Evolutionary conservation across 106 monocot species (phyloP).

Genomic region (Triglochin maritima): DNA sequence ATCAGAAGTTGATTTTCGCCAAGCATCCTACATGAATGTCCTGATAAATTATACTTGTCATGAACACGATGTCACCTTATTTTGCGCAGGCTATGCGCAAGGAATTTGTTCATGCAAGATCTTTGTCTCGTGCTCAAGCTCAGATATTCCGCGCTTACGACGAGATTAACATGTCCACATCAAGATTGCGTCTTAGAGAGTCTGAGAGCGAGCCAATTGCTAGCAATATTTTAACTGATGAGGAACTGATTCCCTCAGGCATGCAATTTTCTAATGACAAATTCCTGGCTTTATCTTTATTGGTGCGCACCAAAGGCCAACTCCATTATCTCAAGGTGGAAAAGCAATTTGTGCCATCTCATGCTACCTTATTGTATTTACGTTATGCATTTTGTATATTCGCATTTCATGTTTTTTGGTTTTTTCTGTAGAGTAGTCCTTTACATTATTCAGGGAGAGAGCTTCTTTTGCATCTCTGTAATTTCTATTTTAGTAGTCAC

Average conservation of each 20-base stretch:
- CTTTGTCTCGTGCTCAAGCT: slow-evolving; percentile 67
- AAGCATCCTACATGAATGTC: background rate
- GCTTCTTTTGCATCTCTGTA: no score
- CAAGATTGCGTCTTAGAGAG: slow-evolving; percentile 66
- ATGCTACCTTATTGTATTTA: background rate
- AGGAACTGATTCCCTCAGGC: slow-evolving; percentile 53
- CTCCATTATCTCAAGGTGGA: slow-evolving; percentile 88
- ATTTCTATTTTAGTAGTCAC: no score
- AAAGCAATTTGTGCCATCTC: background rate
- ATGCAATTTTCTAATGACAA: slow-evolving; percentile 87
- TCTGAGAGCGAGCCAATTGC: slow-evolving; percentile 57
- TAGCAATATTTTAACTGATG: slow-evolving; percentile 48
- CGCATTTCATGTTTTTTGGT: no score
- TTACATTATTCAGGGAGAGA: no score
- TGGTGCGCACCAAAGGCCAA: slow-evolving; percentile 75
- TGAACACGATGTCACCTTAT: background rate
- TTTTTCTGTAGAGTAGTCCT: no score
- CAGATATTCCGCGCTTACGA: slow-evolving; percentile 78
- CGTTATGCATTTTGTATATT: background rate
- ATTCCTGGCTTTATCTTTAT: slow-evolving; percentile 41
- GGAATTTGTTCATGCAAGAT: slow-evolving; percentile 74
- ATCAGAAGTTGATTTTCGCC: no score
- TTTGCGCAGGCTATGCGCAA: slow-evolving; percentile 81
- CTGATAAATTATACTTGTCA: no score
- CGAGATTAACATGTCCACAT: slow-evolving; percentile 73